Conservation (phyloP, 371 early-diverging fungal species). For the Conidiobolus incongruus region DNA sequence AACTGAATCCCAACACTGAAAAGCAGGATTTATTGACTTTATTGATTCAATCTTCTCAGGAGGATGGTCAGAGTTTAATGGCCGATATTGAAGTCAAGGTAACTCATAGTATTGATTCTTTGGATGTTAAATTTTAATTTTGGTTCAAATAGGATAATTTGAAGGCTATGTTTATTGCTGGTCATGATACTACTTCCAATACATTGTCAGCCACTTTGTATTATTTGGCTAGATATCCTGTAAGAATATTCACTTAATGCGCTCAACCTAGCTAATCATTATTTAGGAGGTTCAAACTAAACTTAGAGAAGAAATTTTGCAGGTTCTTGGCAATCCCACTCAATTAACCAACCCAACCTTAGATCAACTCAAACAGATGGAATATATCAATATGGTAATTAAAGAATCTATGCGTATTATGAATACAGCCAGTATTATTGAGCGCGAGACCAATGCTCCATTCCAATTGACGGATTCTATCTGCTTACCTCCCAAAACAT, state of each 20-base stretch:
- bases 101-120: no score
- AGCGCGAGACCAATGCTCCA: no score
- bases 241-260: neutral
- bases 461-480: no score
- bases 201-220: neutral
- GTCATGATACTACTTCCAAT: conserved; percentile 1
- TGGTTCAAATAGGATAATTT: no score
- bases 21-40: neutral
- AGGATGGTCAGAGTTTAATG: neutral
- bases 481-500: neutral
- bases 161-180: neutral
- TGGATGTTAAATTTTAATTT: no score
- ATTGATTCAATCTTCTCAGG: neutral
- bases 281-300: neutral
- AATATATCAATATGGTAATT: neutral
- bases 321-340: neutral
- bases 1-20: no score
- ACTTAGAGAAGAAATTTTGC: neutral
- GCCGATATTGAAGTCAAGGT: no score
- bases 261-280: neutral
- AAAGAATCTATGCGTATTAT: neutral
- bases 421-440: neutral
- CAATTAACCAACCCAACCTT: neutral
- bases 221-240: neutral
- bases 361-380: neutral